These are phyloP conservation scores for Fusarium ramigenum DNA, from an alignment of 2,329 filamentous ascomycete genomes.

Conservation along the genomic window DNA sequence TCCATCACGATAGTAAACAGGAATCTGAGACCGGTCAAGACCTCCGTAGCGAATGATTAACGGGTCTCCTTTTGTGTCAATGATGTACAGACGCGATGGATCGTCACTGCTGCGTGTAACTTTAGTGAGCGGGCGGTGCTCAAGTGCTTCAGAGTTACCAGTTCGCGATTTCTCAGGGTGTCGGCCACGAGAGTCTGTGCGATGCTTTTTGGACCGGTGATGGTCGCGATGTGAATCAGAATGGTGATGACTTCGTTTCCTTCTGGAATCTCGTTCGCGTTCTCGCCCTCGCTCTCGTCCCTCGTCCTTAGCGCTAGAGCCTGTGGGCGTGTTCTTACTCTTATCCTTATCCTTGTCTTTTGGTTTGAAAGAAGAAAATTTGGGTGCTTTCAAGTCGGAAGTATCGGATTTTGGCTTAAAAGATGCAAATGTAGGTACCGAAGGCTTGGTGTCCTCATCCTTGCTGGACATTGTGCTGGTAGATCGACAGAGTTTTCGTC, in stretches of 20 bases:
- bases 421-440: slow-evolving; percentile 76
- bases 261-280: slow-evolving; percentile 30
- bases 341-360: slow-evolving; percentile 48
- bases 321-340: slow-evolving; percentile 44
- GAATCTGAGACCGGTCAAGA: slow-evolving; percentile 76
- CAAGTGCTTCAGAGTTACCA: slow-evolving; percentile 8
- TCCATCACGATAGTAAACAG: slow-evolving; percentile 75
- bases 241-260: slow-evolving; percentile 32
- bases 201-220: slow-evolving; percentile 30
- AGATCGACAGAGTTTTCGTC: slow-evolving; percentile 4
- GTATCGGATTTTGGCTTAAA: slow-evolving; percentile 61
- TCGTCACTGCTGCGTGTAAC: slow-evolving; percentile 5
- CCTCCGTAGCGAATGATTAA: slow-evolving; percentile 79
- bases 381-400: slow-evolving; percentile 57
- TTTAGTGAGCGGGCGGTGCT: slow-evolving; percentile 8
- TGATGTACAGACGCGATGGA: slow-evolving; percentile 56
- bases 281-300: slow-evolving; percentile 28
- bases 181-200: slow-evolving; percentile 20
- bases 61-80: slow-evolving; percentile 81
- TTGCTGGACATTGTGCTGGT: slow-evolving; percentile 43
- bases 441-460: slow-evolving; percentile 35
- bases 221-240: slow-evolving; percentile 29
- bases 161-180: slow-evolving; percentile 14
- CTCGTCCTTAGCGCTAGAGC: slow-evolving; percentile 20
- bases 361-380: slow-evolving; percentile 77